These are phyloP conservation scores for Rhipidocladum racemiflorum DNA, from an alignment of 176 grass and related monocot species.

Conservation along the genomic window DNA sequence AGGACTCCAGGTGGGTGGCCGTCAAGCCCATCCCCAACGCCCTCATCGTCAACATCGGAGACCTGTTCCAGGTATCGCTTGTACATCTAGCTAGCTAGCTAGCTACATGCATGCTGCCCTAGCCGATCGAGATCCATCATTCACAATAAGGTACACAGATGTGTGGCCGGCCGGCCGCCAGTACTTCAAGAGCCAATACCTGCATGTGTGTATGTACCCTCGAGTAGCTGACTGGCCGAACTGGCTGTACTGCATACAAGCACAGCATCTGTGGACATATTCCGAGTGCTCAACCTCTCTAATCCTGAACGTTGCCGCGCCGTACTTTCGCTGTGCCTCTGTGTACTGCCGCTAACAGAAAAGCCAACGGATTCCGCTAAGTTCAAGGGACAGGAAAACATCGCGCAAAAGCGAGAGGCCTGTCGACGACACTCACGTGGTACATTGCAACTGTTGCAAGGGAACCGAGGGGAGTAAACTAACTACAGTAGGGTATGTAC, in stretches of 20 bases:
- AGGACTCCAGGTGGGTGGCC: conserved; percentile 63
- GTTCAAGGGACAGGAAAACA: conserved; percentile 31
- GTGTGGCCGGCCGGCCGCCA: background rate
- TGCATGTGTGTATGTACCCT: background rate
- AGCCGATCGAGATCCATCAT: background rate
- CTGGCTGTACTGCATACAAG: background rate
- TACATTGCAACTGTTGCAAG: conserved; percentile 30
- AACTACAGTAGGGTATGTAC: background rate
- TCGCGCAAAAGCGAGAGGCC: conserved; percentile 1
- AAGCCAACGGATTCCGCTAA: background rate
- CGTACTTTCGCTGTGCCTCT: background rate
- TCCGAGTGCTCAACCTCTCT: background rate
- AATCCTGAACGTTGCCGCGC: background rate
- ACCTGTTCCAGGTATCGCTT: conserved; percentile 76
- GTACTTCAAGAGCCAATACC: background rate
- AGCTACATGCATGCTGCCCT: background rate
- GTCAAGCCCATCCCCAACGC: conserved; percentile 70
- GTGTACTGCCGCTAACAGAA: background rate
- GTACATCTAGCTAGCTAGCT: background rate
- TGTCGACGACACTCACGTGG: conserved; percentile 29
- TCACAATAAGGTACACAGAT: background rate
- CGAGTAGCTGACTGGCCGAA: background rate
- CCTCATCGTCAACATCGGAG: conserved; percentile 87
- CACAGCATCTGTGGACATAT: conserved; percentile 17
- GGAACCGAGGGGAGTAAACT: background rate